phyloP scores from a whole-genome alignment of 257 asterid genomes.

The Cruciata laevipes region DNA sequence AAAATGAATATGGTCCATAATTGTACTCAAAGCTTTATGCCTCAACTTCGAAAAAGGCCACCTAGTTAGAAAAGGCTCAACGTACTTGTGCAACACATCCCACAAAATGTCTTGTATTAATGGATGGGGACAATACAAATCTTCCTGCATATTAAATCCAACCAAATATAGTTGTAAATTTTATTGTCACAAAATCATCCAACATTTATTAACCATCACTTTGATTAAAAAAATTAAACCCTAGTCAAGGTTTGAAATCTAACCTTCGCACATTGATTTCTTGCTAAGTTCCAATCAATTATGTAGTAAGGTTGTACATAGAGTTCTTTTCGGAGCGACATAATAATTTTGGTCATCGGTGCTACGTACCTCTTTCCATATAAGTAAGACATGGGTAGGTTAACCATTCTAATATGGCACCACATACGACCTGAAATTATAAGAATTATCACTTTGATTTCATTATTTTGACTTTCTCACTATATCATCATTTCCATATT shows the following conservation, averaged over 20 bases:
- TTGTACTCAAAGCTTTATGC: slow-evolving; percentile 33
- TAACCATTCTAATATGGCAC: slow-evolving; percentile 60
- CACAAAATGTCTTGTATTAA: slow-evolving; percentile 51
- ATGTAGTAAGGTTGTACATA: slow-evolving; percentile 37
- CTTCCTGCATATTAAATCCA: slow-evolving; percentile 39
- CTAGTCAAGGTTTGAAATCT: not conserved
- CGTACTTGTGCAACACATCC: slow-evolving; percentile 44
- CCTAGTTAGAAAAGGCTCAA: slow-evolving; percentile 47
- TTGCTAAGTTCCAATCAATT: slow-evolving; percentile 49
- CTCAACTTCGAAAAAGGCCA: slow-evolving; percentile 68
- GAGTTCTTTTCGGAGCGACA: slow-evolving; percentile 53
- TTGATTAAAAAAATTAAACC: too few species aligned
- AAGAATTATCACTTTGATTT: not conserved
- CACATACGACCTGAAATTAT: slow-evolving; percentile 55
- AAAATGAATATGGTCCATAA: slow-evolving; percentile 38
- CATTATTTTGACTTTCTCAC: not conserved
- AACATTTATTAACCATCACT: too few species aligned
- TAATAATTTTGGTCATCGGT: slow-evolving; percentile 25
- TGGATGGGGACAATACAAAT: slow-evolving; percentile 66
- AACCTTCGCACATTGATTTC: slow-evolving; percentile 63
- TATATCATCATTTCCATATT: not conserved
- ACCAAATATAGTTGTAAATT: too few species aligned
- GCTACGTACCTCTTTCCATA: slow-evolving; percentile 48
- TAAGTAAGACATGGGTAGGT: slow-evolving; percentile 59
- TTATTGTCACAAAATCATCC: too few species aligned